Evolutionary conservation across 1,139 yeast genomes (phyloP).

Genomic region (Sugiyamaella sp.): DNA sequence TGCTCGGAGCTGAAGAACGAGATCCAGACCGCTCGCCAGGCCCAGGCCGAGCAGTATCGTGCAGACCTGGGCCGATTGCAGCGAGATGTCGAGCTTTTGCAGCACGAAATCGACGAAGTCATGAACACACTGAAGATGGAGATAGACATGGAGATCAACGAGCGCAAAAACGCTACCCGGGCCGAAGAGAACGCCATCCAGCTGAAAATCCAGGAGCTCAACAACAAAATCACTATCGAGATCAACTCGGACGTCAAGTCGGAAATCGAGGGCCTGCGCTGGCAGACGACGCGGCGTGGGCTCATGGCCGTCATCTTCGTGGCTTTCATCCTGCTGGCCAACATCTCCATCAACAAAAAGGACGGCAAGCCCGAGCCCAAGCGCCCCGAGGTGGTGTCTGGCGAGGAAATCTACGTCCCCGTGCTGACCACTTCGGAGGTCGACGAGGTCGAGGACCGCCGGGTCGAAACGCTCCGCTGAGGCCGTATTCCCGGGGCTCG

Average conservation of each 20-base stretch:
- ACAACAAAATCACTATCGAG: constrained; percentile 83
- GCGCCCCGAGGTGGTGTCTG: constrained; percentile 34
- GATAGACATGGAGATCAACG: constrained; percentile 80
- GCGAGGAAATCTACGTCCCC: constrained; percentile 38
- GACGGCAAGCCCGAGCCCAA: constrained; percentile 37
- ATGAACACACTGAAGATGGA: constrained; percentile 70
- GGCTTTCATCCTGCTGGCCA: constrained; percentile 53
- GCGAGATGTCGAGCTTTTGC: constrained; percentile 67
- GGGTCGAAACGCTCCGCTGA: constrained; percentile 31
- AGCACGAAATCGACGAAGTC: constrained; percentile 77
- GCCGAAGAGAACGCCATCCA: constrained; percentile 71
- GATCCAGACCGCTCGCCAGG: constrained; percentile 70
- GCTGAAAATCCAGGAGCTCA: constrained; percentile 77
- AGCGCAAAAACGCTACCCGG: constrained; percentile 84
- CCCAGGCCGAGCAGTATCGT: constrained; percentile 68
- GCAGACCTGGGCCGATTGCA: constrained; percentile 70
- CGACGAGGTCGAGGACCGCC: constrained; percentile 37
- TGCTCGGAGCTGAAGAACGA: constrained; percentile 85
- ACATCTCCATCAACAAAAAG: constrained; percentile 50
- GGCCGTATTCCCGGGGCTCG: too few relatives aligned
- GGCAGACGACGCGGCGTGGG: constrained; percentile 94
- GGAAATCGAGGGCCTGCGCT: constrained; percentile 83
- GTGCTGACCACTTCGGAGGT: constrained; percentile 35
- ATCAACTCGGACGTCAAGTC: constrained; percentile 80
- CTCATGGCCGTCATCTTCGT: constrained; percentile 58